A percentile compares a stretch with the other conserved stretches of the same genome.
Evolutionary conservation across 257 asterid genomes (phyloP).

Genomic region (Solanum etuberosum): DNA sequence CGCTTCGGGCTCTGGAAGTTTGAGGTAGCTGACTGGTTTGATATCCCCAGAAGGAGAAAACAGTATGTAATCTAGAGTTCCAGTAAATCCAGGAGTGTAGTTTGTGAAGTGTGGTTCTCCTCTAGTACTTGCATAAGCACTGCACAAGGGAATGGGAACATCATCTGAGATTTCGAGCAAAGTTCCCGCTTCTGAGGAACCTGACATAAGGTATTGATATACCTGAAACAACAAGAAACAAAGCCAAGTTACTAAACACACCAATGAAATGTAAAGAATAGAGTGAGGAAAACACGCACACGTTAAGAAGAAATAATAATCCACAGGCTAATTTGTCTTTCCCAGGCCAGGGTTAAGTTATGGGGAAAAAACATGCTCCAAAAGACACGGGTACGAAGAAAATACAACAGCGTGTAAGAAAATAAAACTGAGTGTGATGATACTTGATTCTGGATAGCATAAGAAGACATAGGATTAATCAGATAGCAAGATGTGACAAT

Average conservation of each 20-base stretch:
- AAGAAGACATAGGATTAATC: neutral
- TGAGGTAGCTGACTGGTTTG: conserved; percentile 61
- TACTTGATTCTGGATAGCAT: neutral
- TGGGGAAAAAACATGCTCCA: neutral
- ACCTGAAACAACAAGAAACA: conserved; percentile 41
- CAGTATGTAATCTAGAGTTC: conserved; percentile 71
- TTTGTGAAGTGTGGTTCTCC: conserved; percentile 90
- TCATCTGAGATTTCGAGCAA: conserved; percentile 30
- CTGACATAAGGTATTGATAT: conserved; percentile 51
- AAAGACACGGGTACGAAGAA: neutral
- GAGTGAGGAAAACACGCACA: neutral
- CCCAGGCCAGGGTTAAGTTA: neutral
- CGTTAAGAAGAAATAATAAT: neutral
- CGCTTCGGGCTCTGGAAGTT: conserved; percentile 58
- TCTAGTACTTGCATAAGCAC: conserved; percentile 58
- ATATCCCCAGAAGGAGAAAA: conserved; percentile 49
- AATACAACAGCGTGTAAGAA: neutral
- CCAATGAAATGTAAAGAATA: neutral
- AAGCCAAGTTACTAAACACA: neutral
- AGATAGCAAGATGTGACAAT: neutral
- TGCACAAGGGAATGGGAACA: conserved; percentile 44
- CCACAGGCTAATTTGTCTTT: neutral
- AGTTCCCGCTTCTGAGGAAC: conserved; percentile 22
- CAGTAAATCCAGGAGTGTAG: conserved; percentile 88
- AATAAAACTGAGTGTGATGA: neutral